Conservation (phyloP, 192 early-diverging fungal species). For the Coemansia sp. region DNA sequence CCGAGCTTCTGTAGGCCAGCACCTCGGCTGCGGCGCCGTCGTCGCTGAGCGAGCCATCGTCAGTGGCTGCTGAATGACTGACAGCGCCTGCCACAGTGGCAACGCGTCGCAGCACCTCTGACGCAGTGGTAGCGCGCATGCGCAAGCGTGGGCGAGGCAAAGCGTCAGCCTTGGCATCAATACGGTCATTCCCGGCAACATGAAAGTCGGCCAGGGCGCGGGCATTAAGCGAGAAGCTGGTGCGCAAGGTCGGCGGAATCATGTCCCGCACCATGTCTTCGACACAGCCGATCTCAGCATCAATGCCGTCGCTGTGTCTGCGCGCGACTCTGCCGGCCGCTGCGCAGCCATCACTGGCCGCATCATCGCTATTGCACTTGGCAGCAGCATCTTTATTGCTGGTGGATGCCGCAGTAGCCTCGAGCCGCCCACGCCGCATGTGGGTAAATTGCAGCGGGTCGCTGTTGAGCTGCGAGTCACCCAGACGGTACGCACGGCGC, state of each 20-base stretch:
- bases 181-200: constrained; percentile 42
- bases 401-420: background rate
- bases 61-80: background rate
- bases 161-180: constrained; percentile 50
- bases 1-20: background rate
- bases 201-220: constrained; percentile 25
- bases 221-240: constrained; percentile 49
- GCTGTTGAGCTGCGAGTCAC: constrained; percentile 30
- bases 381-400: background rate
- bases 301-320: constrained; percentile 8
- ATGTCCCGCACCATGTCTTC: constrained; percentile 19
- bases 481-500: constrained; percentile 60
- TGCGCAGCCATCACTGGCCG: background rate
- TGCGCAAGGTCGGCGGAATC: constrained; percentile 13
- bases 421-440: constrained; percentile 28
- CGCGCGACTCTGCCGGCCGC: background rate
- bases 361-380: background rate
- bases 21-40: constrained; percentile 8
- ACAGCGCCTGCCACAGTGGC: constrained; percentile 12
- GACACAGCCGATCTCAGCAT: constrained; percentile 15
- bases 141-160: constrained; percentile 36
- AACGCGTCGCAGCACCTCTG: constrained; percentile 26
- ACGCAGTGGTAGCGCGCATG: constrained; percentile 20
- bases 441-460: constrained; percentile 37
- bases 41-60: constrained; percentile 23